Conservation (phyloP, 176 grass and related monocot genomes). For the Hordeum vulgare region MorexV3_pseudomolecules_assembly NC_058519.1:236598105-236598604, state of each 20-base stretch:
- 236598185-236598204: background rate
- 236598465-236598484: constrained; percentile 48
- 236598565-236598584: background rate
- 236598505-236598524: constrained; percentile 46
- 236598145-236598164: background rate
- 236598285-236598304: background rate
- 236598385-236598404: background rate
- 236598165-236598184: background rate
- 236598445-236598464: constrained; percentile 91
- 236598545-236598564: background rate
- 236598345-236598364: background rate
- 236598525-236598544: constrained; percentile 42
- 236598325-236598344: background rate
- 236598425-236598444: constrained; percentile 57
- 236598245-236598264: background rate
- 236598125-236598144: background rate
- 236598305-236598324: background rate
- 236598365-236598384: background rate
- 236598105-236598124: background rate
- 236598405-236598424: background rate
- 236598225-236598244: background rate
- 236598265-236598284: background rate
- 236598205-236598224: background rate
- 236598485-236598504: constrained; percentile 49
- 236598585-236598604: background rate